Percentiles rank a stretch among this genome's conserved stretches.
These are phyloP conservation scores for Chamaenerion angustifolium DNA, from an alignment of 345 rosid species.

Conservation along the genomic window DNA sequence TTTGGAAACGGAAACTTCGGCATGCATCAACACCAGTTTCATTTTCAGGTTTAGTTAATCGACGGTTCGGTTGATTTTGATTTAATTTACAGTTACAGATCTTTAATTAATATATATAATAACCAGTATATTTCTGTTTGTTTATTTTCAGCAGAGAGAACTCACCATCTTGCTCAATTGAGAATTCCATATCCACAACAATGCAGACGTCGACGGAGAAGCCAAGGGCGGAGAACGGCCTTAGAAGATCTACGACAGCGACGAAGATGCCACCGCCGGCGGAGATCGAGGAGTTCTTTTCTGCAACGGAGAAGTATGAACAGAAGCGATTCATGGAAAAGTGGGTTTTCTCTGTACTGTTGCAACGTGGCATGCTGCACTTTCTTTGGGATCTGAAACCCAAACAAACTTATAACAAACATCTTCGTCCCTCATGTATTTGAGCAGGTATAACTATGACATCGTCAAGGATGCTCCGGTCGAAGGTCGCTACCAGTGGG, in stretches of 20 bases:
- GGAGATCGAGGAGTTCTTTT: conserved; percentile 45
- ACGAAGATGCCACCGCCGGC: conserved; percentile 16
- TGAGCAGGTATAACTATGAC: conserved; percentile 39
- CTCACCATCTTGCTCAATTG: too few species aligned
- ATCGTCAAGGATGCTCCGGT: conserved; percentile 30
- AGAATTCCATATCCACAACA: background rate
- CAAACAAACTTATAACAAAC: conserved; percentile 24
- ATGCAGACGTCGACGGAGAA: conserved; percentile 1
- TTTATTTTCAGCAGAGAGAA: too few species aligned
- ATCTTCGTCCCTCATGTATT: background rate
- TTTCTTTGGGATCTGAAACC: conserved; percentile 5
- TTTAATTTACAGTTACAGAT: too few species aligned
- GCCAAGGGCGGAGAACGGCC: background rate
- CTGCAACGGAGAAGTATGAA: conserved; percentile 33
- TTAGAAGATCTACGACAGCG: background rate
- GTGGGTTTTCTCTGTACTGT: conserved; percentile 14
- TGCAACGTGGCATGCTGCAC: too few species aligned
- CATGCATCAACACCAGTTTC: conserved; percentile 22
- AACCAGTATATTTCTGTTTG: too few species aligned
- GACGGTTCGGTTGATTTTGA: too few species aligned
- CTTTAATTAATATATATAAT: too few species aligned
- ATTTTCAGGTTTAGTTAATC: conserved; percentile 6
- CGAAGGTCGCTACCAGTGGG: conserved; percentile 47
- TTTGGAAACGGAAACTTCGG: conserved; percentile 23
- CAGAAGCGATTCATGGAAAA: conserved; percentile 35